Conservation (phyloP, 148 eudicot species). For the Cornus controversa region DNA sequence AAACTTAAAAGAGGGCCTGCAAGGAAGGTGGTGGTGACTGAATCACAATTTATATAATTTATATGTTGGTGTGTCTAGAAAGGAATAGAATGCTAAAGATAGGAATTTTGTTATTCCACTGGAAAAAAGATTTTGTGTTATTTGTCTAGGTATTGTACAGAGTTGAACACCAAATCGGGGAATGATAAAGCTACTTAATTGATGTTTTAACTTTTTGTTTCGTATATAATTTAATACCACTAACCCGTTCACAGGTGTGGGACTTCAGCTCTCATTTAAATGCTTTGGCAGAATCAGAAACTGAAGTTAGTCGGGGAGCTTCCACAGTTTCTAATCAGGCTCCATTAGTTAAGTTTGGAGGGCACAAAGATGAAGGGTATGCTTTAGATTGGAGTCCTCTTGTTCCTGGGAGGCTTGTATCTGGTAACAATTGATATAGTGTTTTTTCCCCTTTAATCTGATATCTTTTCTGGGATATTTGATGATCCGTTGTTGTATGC, state of each 20-base stretch:
- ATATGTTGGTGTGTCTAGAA: neutral
- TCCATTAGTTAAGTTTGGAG: slow-evolving; percentile 62
- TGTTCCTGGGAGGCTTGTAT: slow-evolving; percentile 79
- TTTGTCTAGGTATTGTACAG: neutral
- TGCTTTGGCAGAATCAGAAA: slow-evolving; percentile 64
- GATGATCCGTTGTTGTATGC: neutral
- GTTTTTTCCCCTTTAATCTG: neutral
- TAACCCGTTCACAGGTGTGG: slow-evolving; percentile 62
- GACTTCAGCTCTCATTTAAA: slow-evolving; percentile 77
- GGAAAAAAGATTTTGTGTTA: neutral
- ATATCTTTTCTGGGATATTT: no score
- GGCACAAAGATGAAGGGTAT: slow-evolving; percentile 96
- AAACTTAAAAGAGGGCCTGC: neutral
- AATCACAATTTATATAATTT: no score
- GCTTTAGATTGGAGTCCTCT: slow-evolving; percentile 93
- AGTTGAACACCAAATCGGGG: neutral
- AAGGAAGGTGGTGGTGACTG: neutral
- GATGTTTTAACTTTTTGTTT: neutral
- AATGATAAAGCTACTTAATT: neutral
- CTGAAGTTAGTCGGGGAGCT: slow-evolving; percentile 33
- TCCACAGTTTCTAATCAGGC: slow-evolving; percentile 56
- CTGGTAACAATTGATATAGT: slow-evolving; percentile 45
- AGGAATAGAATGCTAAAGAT: neutral
- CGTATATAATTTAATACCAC: neutral
- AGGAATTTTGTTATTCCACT: neutral